phyloP scores from a whole-genome alignment of 768 basidiomycete species.

The Auriscalpium vulgare region DNA sequence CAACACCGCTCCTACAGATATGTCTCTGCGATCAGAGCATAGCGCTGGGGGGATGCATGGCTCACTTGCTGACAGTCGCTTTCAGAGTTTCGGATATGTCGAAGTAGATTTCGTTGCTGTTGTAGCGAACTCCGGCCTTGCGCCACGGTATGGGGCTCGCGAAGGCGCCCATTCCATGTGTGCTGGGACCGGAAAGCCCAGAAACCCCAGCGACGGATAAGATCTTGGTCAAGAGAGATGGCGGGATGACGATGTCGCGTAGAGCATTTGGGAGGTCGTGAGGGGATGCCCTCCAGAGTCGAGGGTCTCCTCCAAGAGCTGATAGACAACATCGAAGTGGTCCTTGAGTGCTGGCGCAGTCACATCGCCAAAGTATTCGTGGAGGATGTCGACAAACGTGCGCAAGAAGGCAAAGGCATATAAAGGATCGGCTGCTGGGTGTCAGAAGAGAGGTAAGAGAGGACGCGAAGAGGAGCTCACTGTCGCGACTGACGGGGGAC shows the following conservation, averaged over 20 bases:
- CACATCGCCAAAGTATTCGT: constrained; percentile 83
- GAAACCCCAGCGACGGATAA: constrained; percentile 45
- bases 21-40: background rate
- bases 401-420: constrained; percentile 86
- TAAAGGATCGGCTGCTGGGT: constrained; percentile 67
- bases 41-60: background rate
- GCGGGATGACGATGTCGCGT: constrained; percentile 89
- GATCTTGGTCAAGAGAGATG: constrained; percentile 59
- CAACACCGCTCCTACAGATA: constrained; percentile 49
- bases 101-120: constrained; percentile 89
- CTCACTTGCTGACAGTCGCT: constrained; percentile 72
- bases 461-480: constrained; percentile 38
- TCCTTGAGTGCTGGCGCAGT: constrained; percentile 76
- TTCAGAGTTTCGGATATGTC: constrained; percentile 80
- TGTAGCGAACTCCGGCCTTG: constrained; percentile 72
- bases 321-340: constrained; percentile 93
- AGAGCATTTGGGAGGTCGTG: constrained; percentile 87
- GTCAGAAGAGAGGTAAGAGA: background rate
- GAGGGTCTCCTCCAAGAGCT: constrained; percentile 94
- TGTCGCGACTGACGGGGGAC: constrained; percentile 77
- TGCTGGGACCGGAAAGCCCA: constrained; percentile 27
- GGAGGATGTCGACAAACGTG: constrained; percentile 74
- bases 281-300: constrained; percentile 89
- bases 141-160: constrained; percentile 93
- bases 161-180: constrained; percentile 43